phyloP scores from a whole-genome alignment of 257 asterid species.

The Nyctanthes arbortristis region DNA sequence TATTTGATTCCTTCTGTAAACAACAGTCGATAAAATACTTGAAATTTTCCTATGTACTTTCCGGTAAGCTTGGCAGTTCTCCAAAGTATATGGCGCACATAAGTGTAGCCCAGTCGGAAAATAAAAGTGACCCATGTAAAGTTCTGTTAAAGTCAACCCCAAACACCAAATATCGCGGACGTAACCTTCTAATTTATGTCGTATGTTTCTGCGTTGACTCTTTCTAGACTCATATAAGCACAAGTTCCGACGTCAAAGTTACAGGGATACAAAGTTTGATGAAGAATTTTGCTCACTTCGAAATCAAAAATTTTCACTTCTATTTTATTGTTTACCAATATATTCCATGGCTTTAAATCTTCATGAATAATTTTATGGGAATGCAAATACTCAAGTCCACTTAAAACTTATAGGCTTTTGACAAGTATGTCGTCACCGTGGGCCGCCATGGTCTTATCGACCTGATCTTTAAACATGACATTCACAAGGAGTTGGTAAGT shows the following conservation, averaged over 20 bases:
- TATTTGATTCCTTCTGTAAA: slow-evolving; percentile 79
- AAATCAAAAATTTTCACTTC: slow-evolving; percentile 80
- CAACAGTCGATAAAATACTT: slow-evolving; percentile 73
- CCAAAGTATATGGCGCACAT: slow-evolving; percentile 97
- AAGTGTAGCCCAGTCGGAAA: slow-evolving; percentile 83
- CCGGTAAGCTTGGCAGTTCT: slow-evolving; percentile 84
- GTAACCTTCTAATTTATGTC: slow-evolving; percentile 79
- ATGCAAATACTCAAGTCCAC: slow-evolving; percentile 73
- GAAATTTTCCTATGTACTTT: slow-evolving; percentile 50
- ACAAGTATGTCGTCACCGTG: no score
- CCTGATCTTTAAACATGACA: no score
- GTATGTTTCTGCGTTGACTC: slow-evolving; percentile 80
- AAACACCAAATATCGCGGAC: slow-evolving; percentile 92
- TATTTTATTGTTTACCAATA: slow-evolving; percentile 57
- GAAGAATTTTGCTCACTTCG: slow-evolving; percentile 84
- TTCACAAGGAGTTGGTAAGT: no score
- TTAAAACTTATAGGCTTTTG: slow-evolving; percentile 54
- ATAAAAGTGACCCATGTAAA: slow-evolving; percentile 83
- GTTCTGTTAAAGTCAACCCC: slow-evolving; percentile 69
- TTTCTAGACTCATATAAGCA: slow-evolving; percentile 96
- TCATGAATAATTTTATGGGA: slow-evolving; percentile 76
- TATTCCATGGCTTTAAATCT: slow-evolving; percentile 74
- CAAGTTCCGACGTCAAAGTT: slow-evolving; percentile 90
- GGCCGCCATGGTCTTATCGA: no score
- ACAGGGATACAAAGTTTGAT: slow-evolving; percentile 73